These are phyloP conservation scores for Beauveria sp. DNA, from an alignment of 2,329 filamentous ascomycete genomes.

Conservation along the genomic window DNA sequence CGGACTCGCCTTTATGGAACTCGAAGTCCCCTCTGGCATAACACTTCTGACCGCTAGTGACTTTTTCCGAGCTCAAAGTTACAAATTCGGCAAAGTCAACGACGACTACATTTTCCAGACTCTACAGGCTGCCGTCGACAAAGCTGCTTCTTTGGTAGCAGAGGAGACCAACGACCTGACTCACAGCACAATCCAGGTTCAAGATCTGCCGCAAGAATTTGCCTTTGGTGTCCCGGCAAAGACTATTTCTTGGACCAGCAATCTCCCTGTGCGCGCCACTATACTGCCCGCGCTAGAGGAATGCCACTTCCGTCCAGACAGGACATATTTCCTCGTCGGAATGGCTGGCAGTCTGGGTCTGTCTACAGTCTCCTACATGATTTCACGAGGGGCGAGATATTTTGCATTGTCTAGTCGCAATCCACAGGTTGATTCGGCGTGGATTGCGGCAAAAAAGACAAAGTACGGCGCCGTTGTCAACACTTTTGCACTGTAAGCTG, in stretches of 20 bases:
- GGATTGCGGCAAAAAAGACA: not conserved
- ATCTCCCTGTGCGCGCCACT: not conserved
- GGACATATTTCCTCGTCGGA: constrained; percentile 26
- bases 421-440: constrained; percentile 20
- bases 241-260: not conserved
- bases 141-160: not conserved
- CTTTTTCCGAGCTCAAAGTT: not conserved
- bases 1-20: not conserved
- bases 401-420: constrained; percentile 30
- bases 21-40: not conserved
- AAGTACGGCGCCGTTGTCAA: constrained; percentile 1
- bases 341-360: constrained; percentile 26
- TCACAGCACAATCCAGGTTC: not conserved
- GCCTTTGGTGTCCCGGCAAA: not conserved
- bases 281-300: constrained; percentile 1
- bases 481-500: constrained; percentile 1
- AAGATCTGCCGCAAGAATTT: not conserved
- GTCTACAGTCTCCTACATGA: constrained; percentile 30
- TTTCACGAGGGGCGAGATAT: constrained; percentile 24
- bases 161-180: not conserved
- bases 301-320: not conserved
- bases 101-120: not conserved
- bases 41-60: not conserved
- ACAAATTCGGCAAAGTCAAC: not conserved
- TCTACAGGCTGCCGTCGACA: not conserved